phyloP scores from a whole-genome alignment of 331 rosid genomes.

The Acacia pycnantha region DNA sequence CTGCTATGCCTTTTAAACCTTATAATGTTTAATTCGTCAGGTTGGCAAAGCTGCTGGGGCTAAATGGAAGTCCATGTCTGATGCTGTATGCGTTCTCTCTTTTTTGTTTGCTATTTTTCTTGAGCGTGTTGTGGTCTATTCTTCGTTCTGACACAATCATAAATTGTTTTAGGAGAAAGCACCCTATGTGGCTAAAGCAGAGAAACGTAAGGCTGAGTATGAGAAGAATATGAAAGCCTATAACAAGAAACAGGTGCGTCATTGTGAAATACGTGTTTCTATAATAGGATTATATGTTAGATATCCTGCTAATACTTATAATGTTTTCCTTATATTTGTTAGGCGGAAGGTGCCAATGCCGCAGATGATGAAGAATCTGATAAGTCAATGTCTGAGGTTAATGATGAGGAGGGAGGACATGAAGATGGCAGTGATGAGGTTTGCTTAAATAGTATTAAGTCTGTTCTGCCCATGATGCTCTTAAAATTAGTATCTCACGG shows the following conservation, averaged over 20 bases:
- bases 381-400: slow-evolving; percentile 21
- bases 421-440: slow-evolving; percentile 73
- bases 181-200: slow-evolving; percentile 61
- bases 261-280: not conserved
- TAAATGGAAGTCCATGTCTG: slow-evolving; percentile 67
- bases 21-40: slow-evolving; percentile 20
- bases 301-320: not conserved
- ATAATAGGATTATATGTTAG: not conserved
- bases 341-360: slow-evolving; percentile 20
- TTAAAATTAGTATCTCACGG: not conserved
- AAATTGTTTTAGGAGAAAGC: slow-evolving; percentile 54
- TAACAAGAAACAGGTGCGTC: slow-evolving; percentile 55
- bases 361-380: slow-evolving; percentile 26
- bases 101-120: too few species aligned
- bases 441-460: not conserved
- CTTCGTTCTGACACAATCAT: not conserved
- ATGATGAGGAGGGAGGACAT: slow-evolving; percentile 32
- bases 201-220: slow-evolving; percentile 60
- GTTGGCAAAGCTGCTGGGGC: slow-evolving; percentile 76
- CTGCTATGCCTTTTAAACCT: not conserved
- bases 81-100: slow-evolving; percentile 43
- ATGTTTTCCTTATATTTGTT: not conserved
- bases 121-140: not conserved
- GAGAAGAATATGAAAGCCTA: slow-evolving; percentile 64
- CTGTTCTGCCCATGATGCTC: not conserved